A percentile compares a stretch with the other conserved stretches of the same genome.
Conservation (phyloP, 768 basidiomycete genomes). For the Pulveroboletus sp. region DNA sequence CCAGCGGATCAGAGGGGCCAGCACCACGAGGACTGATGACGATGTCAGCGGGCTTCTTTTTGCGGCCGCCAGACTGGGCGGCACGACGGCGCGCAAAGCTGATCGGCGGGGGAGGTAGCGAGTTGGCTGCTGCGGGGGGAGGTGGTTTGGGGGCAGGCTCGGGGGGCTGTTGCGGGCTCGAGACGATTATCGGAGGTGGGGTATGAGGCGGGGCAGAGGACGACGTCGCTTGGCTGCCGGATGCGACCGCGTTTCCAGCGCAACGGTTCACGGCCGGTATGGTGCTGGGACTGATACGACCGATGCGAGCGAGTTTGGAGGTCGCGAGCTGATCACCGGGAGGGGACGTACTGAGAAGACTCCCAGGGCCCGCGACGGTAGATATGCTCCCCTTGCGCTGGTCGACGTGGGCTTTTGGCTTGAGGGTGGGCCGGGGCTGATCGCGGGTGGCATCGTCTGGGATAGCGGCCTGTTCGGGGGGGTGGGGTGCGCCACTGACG, state of each 20-base stretch:
- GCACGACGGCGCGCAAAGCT: constrained; percentile 76
- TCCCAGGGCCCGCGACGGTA: constrained; percentile 27
- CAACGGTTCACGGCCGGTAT: constrained; percentile 20
- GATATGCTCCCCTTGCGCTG: constrained; percentile 62
- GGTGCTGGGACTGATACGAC: constrained; percentile 39
- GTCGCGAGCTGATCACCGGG: constrained; percentile 25
- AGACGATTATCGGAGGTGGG: constrained; percentile 23
- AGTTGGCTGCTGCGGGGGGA: constrained; percentile 25
- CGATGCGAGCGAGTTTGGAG: constrained; percentile 28
- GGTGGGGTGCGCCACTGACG: constrained; percentile 49
- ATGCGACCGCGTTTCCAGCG: constrained; percentile 24
- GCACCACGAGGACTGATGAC: constrained; percentile 67
- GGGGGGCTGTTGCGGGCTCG: constrained; percentile 20
- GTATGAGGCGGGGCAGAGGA: constrained; percentile 23
- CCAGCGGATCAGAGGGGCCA: constrained; percentile 48
- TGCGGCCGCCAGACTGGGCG: constrained; percentile 52
- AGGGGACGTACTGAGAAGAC: constrained; percentile 25
- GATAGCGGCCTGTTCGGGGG: constrained; percentile 44
- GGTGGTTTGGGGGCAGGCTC: constrained; percentile 25
- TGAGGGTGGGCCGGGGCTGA: constrained; percentile 45
- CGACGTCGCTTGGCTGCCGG: constrained; percentile 24
- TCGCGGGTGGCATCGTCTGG: constrained; percentile 51
- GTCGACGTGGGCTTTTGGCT: constrained; percentile 68
- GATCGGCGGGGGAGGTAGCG: constrained; percentile 66
- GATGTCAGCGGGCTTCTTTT: constrained; percentile 76